These are phyloP conservation scores for Penicillium griseofulvum DNA, from an alignment of 2,329 filamentous ascomycete genomes.

Conservation along the genomic window DNA sequence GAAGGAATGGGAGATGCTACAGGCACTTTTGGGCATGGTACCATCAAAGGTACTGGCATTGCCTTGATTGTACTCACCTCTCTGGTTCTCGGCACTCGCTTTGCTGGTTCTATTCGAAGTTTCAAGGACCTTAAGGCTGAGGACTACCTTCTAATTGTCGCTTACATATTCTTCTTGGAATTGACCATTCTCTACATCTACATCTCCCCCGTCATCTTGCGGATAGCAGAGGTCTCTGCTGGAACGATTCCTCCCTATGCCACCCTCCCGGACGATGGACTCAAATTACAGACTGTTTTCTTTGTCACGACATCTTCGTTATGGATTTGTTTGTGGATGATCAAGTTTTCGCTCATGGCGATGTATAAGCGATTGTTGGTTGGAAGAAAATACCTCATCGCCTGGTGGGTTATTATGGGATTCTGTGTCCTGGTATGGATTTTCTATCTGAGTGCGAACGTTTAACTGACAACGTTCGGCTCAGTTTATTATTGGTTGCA, in stretches of 20 bases:
- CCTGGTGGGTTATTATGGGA: constrained; percentile 35
- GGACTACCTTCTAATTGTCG: constrained; percentile 28
- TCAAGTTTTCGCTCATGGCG: constrained; percentile 42
- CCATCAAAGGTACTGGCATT: constrained; percentile 17
- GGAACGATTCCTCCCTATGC: constrained; percentile 28
- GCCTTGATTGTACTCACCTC: constrained; percentile 21
- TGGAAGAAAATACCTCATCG: constrained; percentile 33
- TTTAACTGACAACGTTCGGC: not conserved
- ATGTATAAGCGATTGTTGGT: constrained; percentile 40
- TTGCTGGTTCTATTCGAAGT: constrained; percentile 14
- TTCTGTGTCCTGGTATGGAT: constrained; percentile 34
- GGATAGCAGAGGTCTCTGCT: constrained; percentile 24
- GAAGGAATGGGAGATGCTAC: constrained; percentile 2
- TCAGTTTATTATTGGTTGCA: constrained; percentile 38
- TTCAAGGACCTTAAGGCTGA: constrained; percentile 23
- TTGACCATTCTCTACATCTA: constrained; percentile 36
- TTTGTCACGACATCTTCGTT: constrained; percentile 40
- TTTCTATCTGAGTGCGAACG: constrained; percentile 4
- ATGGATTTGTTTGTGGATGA: constrained; percentile 42
- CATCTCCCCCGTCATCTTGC: constrained; percentile 35
- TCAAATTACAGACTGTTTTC: constrained; percentile 37
- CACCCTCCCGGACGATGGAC: constrained; percentile 30
- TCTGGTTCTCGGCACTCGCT: constrained; percentile 14
- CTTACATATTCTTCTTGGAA: constrained; percentile 29
- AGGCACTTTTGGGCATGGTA: constrained; percentile 4